phyloP scores from a whole-genome alignment of 2,329 filamentous ascomycete species.

The Pyrenophora graminea region DNA sequence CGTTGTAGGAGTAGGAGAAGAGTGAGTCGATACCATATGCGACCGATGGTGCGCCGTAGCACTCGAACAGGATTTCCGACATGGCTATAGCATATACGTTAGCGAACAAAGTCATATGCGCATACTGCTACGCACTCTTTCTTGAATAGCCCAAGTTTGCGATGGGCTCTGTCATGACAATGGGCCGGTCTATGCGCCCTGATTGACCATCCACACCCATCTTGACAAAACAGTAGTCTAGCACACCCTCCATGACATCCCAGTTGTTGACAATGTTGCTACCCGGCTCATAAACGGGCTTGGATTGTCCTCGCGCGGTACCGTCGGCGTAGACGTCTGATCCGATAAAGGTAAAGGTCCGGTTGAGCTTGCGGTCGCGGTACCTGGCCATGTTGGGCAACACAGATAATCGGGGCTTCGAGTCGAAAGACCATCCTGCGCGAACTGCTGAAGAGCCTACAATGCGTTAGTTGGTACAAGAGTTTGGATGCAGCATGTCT shows the following conservation, averaged over 20 bases:
- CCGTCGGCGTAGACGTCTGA: slow-evolving; percentile 94
- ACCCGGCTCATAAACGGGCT: slow-evolving; percentile 87
- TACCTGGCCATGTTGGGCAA: slow-evolving; percentile 94
- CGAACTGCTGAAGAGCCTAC: slow-evolving; percentile 84
- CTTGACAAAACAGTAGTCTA: slow-evolving; percentile 95
- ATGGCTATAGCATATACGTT: slow-evolving; percentile 65
- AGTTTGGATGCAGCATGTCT: slow-evolving; percentile 1
- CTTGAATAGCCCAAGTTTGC: slow-evolving; percentile 88
- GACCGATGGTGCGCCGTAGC: slow-evolving; percentile 86
- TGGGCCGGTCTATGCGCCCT: slow-evolving; percentile 77
- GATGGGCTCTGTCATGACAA: slow-evolving; percentile 94
- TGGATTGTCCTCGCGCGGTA: slow-evolving; percentile 85
- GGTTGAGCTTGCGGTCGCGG: slow-evolving; percentile 88
- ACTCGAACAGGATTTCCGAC: slow-evolving; percentile 97
- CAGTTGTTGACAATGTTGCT: slow-evolving; percentile 94
- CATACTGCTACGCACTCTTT: slow-evolving; percentile 66
- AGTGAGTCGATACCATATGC: slow-evolving; percentile 95
- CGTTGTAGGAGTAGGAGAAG: slow-evolving; percentile 93
- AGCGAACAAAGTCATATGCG: slow-evolving; percentile 12
- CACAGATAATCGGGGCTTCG: slow-evolving; percentile 75
- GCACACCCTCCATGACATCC: slow-evolving; percentile 93
- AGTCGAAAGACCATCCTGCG: slow-evolving; percentile 94
- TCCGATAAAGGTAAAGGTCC: slow-evolving; percentile 90
- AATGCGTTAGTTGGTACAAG: slow-evolving; percentile 17
- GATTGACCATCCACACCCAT: slow-evolving; percentile 78